Base-by-base conservation (phyloP, 306 rosid species). In the Herpetospermum pedunculosum region DNA sequence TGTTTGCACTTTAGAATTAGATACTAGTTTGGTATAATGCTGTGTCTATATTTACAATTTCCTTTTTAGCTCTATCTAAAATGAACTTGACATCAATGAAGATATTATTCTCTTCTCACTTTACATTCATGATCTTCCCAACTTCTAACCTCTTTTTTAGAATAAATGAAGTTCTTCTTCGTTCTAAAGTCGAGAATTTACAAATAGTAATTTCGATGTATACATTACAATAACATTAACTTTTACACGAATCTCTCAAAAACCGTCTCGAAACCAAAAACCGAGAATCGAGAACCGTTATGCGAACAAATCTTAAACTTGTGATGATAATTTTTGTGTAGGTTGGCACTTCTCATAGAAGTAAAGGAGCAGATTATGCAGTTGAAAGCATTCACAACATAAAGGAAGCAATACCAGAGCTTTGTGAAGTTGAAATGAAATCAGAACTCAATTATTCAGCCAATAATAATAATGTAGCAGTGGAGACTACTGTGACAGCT, bases 361-460 rank as follows among this genome's bases (percentile, higher is more conserved):
- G 87, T 12, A 89, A 89, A 85, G 98, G 89, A 18, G 94, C 96
- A 34, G 98, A 93, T 85, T 88, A 84, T 83, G 97, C 97, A 8
- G 76, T 93, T 35, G 97, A 90, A 83, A 91, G 94, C 84, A 90
- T 90, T 65, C 98, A 93, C 81, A 93, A 93, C 76, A 88, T 93
- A 2, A 93, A 89, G 68, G 96, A 93, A 34, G 98, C 98, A 58
- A 62, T 90, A 52, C 96, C 97, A 41, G 89, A 93, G 77, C 83
- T 93, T 30, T 87, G 96, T 92, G 93, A 93, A 40, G 82, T 46
- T 75, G 92, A 83, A 25, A 77, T 63, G 19, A 88, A 84, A 87
- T 83, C 97, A 43, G 88, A 87, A 80, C 86, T 87, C 75, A 81
- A 82, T 50, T 90, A 88, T 78, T 46, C 98, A 55, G 82, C 84